Evolutionary conservation across 495 filamentous ascomycete species (phyloP).

Genomic region (Penicillium pancosmium): DNA sequence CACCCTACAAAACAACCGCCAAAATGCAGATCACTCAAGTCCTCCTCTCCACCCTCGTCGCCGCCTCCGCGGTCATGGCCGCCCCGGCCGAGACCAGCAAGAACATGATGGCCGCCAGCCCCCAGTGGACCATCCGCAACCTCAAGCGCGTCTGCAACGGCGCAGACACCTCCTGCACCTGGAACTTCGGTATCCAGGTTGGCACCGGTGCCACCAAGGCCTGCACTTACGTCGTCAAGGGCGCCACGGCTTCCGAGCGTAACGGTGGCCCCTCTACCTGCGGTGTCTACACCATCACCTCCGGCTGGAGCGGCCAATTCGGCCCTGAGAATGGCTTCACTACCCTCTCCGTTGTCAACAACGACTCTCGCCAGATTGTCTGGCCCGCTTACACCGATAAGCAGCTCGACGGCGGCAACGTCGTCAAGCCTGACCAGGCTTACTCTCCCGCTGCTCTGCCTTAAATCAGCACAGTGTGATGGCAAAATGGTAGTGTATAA

Average conservation of each 20-base stretch:
- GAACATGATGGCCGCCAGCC: conserved; percentile 41
- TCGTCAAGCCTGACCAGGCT: conserved; percentile 56
- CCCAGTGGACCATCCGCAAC: conserved; percentile 50
- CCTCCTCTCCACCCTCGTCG: conserved; percentile 39
- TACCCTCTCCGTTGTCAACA: conserved; percentile 52
- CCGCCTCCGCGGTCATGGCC: conserved; percentile 42
- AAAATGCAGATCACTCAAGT: conserved; percentile 51
- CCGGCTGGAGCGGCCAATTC: conserved; percentile 60
- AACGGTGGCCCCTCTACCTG: conserved; percentile 43
- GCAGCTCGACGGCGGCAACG: conserved; percentile 45
- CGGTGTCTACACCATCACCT: conserved; percentile 54
- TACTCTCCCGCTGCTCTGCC: conserved; percentile 49
- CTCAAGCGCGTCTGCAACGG: conserved; percentile 53
- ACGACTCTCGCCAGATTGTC: conserved; percentile 39
- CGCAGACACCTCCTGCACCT: conserved; percentile 47
- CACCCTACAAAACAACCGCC: conserved; percentile 8
- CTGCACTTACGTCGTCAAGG: conserved; percentile 47
- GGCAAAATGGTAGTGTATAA: background rate
- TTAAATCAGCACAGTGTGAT: conserved; percentile 7
- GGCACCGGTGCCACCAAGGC: conserved; percentile 30
- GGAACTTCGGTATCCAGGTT: conserved; percentile 50
- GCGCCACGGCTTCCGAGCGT: conserved; percentile 40
- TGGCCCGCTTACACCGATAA: conserved; percentile 54
- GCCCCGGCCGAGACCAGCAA: conserved; percentile 29
- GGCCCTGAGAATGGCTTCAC: conserved; percentile 56